phyloP scores from a whole-genome alignment of 225 moss, liverwort and hornwort species.

The Straminergon stramineum region DNA sequence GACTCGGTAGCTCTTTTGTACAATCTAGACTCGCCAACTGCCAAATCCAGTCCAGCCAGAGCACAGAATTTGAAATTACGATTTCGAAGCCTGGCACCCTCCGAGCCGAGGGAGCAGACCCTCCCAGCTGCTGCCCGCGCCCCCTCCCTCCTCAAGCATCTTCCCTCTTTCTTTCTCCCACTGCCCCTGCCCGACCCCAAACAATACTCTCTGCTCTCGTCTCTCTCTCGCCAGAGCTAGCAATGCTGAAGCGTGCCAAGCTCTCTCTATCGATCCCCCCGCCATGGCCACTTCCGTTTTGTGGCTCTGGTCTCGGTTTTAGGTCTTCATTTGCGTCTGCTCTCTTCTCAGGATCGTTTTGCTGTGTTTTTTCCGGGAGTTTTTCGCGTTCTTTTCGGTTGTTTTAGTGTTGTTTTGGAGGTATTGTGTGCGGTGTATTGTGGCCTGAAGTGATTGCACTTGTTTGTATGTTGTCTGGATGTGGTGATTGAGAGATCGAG shows the following conservation, averaged over 20 bases:
- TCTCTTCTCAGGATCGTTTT: background rate
- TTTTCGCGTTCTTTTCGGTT: background rate
- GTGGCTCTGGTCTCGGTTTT: background rate
- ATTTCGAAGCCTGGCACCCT: background rate
- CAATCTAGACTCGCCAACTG: background rate
- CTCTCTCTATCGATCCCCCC: background rate
- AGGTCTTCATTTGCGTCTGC: background rate
- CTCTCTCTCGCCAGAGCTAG: background rate
- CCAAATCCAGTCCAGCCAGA: background rate
- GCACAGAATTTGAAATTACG: conserved; percentile 5
- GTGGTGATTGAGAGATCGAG: background rate
- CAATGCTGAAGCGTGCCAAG: conserved; percentile 17
- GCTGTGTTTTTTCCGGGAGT: background rate
- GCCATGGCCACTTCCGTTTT: background rate
- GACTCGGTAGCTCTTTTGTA: no score
- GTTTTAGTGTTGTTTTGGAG: background rate
- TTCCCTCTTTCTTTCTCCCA: background rate
- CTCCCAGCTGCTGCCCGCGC: background rate
- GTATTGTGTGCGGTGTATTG: background rate
- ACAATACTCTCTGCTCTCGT: background rate
- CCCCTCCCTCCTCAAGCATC: background rate
- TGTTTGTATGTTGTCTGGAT: background rate
- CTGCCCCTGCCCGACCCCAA: conserved; percentile 11
- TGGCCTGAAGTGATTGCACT: background rate
- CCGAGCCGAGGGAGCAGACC: background rate